Base-by-base conservation (phyloP, 139 green algal species). In the Micromonas pusilla region DNA sequence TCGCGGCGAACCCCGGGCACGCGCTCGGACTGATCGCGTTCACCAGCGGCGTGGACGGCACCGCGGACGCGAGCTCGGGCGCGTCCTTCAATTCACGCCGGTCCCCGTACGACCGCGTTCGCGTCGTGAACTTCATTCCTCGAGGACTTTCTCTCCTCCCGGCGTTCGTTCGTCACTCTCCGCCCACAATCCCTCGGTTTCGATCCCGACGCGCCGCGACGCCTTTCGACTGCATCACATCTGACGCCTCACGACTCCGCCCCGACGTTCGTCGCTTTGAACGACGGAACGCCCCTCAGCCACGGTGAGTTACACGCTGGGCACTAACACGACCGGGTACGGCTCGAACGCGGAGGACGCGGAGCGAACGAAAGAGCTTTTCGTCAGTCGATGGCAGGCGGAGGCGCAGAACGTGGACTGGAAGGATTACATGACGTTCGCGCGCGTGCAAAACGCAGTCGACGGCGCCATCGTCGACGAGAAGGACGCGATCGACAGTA, bases 401-500 rank as follows among this genome's bases (percentile, higher is more conserved):
- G 68, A 63, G 37, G 30, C 0, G 34, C 20, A 75, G 0, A 26
- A 52, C 20, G 52, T 67, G 19, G 26, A 70, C 3, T 81, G 53
- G 45, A 75, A 32, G 28, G 16, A 53, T 2, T 81, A 76, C 65
- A 21, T 25, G 45, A 26, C n/a, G 6, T 81, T 76, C 19, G 26
- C 31, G 13, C 38, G 70, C 36, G n/a, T 72, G 37, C 65, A 81
- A 33, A 75, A 70, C 37, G 45, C 39, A 1, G 2, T 81, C 34
- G 76, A 81, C 52, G 23, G 19, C 21, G 65, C 76, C 19, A 76
- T 81, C 5, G 67, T 81, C 20, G 76, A 73, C 63, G 52, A 53
- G 3, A 78, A 78, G 53, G 72, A 78, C 33, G 72, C 25, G 1
- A 45, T 26, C 31, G 38, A 70, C 32, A 26, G 30, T n/a, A 16